Evolutionary conservation across 164 flowering plant species (phyloP), one percentile per base, ranked within the genome.

Genomic region (Platanus orientalis): DNA sequence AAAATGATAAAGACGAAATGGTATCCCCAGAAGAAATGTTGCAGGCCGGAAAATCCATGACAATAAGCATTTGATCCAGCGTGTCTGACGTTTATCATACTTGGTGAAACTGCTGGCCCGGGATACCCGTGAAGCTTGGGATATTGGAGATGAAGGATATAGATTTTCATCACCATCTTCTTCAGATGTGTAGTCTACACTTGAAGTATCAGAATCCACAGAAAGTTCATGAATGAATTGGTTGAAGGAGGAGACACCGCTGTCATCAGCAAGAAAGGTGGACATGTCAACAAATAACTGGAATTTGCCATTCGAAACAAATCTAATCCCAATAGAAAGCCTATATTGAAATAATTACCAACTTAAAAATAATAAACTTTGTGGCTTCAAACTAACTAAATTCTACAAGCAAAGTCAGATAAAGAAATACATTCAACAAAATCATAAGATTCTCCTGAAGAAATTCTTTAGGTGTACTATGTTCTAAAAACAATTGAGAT

Each of bases 161-260:
- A 60, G 40, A 45, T 51, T 28, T 29, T 69, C 85, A 70, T 85
- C 82, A 69, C 70, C 39, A 71, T 84, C 89, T 34, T 92, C 94
- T 29, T 76, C 96, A 44, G 97, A 90, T 58, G 86, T 72, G 71
- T 78, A 84, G 59, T 85, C 90, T 6, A 66, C 51, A 63, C 80
- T 85, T 51, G 92, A 85, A 42, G 78, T 52, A 75, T 85, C 96
- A 66, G 97, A 90, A 73, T 90, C 97, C 60, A 88, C 78, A 67
- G 99, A 80, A 60, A 86, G 87, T 40, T 95, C 91, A 76, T 90
- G 90, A 62, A 95, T 73, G 72, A 95, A 83, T 65, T 84, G 89
- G 75, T 95, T 95, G 84, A 95, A 95, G 59, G 99, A 95, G 54
- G 99, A 95, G 25, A 80, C 97, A 12, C 99, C 99, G 69, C 99